Evolutionary conservation across 1,139 yeast species (phyloP).

Genomic region (Scheffersomyces insectosa): DNA sequence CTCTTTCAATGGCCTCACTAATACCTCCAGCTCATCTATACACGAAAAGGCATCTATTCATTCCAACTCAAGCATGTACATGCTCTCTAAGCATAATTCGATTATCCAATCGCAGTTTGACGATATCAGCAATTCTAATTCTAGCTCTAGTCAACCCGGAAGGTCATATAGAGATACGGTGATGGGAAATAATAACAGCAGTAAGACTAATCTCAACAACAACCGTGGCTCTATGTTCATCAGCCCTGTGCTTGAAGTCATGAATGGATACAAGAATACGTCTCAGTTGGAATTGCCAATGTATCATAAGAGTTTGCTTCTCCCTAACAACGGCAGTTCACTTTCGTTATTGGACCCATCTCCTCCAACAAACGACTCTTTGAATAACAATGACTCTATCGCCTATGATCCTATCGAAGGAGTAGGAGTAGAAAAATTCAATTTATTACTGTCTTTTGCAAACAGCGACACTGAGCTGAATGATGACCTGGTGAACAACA

Average conservation of each 20-base stretch:
- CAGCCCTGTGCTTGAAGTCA: slow-evolving; percentile 30
- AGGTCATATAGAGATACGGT: slow-evolving; percentile 17
- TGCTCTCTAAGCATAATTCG: slow-evolving; percentile 9
- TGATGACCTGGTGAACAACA: neutral
- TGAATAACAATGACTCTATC: neutral
- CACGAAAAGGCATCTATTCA: slow-evolving; percentile 19
- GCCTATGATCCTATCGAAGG: neutral
- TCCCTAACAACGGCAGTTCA: neutral
- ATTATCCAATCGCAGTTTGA: slow-evolving; percentile 1
- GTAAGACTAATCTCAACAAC: neutral
- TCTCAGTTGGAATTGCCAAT: slow-evolving; percentile 23
- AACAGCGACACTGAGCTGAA: slow-evolving; percentile 1
- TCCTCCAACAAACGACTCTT: neutral
- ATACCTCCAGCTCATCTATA: slow-evolving; percentile 28
- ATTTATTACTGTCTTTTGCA: neutral
- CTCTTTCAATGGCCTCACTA: slow-evolving; percentile 7
- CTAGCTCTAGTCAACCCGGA: slow-evolving; percentile 15
- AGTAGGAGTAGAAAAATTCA: slow-evolving; percentile 1
- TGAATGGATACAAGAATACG: slow-evolving; percentile 9
- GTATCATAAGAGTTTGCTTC: slow-evolving; percentile 11
- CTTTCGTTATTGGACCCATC: neutral
- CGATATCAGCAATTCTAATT: slow-evolving; percentile 4
- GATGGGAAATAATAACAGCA: slow-evolving; percentile 8
- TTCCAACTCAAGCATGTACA: slow-evolving; percentile 9
- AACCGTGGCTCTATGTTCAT: slow-evolving; percentile 25